Percentiles rank a stretch among this genome's conserved stretches.
These are phyloP conservation scores for Colletotrichum kahawae DNA, from an alignment of 2,329 filamentous ascomycete species.

Conservation along the genomic window DNA sequence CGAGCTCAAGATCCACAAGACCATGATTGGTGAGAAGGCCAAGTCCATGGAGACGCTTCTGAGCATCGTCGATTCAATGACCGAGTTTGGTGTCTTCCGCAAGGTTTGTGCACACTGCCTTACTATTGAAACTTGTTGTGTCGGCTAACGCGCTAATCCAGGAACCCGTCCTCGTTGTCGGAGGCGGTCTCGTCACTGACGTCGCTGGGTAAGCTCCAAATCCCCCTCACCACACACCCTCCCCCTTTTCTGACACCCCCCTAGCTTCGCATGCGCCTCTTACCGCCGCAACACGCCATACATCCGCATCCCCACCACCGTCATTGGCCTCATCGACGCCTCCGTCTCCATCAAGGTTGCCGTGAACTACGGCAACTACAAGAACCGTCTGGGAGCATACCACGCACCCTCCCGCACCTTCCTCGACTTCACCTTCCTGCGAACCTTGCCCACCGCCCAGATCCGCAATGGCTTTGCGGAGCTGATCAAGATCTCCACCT, in stretches of 20 bases:
- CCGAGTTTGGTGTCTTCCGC: constrained; percentile 71
- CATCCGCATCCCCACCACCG: constrained; percentile 75
- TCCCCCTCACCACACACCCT: constrained; percentile 37
- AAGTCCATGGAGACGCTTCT: constrained; percentile 75
- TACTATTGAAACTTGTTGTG: neutral
- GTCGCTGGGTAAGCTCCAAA: constrained; percentile 60
- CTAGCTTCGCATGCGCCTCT: constrained; percentile 71
- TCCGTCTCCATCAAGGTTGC: constrained; percentile 81
- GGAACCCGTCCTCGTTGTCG: constrained; percentile 70
- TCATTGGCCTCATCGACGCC: constrained; percentile 77
- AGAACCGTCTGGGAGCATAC: constrained; percentile 76
- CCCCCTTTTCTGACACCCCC: neutral
- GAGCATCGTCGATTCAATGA: constrained; percentile 76
- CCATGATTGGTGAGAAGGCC: constrained; percentile 76
- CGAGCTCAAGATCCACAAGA: constrained; percentile 70
- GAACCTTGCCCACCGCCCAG: constrained; percentile 69
- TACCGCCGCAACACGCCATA: constrained; percentile 77
- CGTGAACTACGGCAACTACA: constrained; percentile 78
- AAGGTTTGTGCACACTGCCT: constrained; percentile 45
- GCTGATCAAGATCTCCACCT: constrained; percentile 77
- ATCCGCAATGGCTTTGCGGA: constrained; percentile 78
- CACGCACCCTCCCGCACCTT: constrained; percentile 76
- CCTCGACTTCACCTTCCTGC: constrained; percentile 76
- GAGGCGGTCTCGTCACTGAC: constrained; percentile 74
- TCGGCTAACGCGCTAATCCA: constrained; percentile 28